phyloP scores from a whole-genome alignment of 805 yeast species.

The Helenozyma baotianmanensis region DNA sequence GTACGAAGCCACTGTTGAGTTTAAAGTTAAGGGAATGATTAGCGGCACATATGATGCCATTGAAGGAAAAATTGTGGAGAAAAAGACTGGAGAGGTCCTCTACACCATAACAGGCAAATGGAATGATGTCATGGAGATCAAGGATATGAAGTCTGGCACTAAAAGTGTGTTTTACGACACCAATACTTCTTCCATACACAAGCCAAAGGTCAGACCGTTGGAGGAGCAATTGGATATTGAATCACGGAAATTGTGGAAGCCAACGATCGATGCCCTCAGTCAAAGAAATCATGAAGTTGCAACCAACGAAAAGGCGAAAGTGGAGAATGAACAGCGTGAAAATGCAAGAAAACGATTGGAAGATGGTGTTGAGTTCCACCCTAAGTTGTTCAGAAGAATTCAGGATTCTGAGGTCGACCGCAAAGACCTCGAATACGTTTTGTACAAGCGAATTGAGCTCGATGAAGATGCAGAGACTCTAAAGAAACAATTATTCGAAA shows the following conservation, averaged over 20 bases:
- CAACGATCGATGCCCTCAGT: conserved; percentile 78
- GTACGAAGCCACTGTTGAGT: conserved; percentile 77
- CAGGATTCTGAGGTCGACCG: neutral
- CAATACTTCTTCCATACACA: conserved; percentile 42
- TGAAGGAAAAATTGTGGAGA: conserved; percentile 55
- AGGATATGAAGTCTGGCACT: conserved; percentile 41
- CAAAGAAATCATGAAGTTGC: conserved; percentile 75
- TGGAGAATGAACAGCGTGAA: conserved; percentile 82
- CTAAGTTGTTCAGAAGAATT: conserved; percentile 55
- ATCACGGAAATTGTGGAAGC: conserved; percentile 77
- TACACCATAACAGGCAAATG: conserved; percentile 84
- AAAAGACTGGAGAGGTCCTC: conserved; percentile 45
- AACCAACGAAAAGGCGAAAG: conserved; percentile 80
- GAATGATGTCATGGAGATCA: conserved; percentile 80
- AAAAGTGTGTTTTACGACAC: conserved; percentile 45
- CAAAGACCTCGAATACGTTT: conserved; percentile 56
- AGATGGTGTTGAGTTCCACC: conserved; percentile 76
- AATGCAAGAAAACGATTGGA: conserved; percentile 69
- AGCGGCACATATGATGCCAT: conserved; percentile 90
- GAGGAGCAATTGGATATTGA: conserved; percentile 78
- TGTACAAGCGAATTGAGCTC: conserved; percentile 57
- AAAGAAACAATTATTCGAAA: conserved; percentile 51
- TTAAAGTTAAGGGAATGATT: conserved; percentile 91
- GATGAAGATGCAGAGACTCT: conserved; percentile 48
- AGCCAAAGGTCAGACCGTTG: conserved; percentile 73